Evolutionary conservation across 495 filamentous ascomycete species (phyloP).

Genomic region (Daldinia bambusicola): DNA sequence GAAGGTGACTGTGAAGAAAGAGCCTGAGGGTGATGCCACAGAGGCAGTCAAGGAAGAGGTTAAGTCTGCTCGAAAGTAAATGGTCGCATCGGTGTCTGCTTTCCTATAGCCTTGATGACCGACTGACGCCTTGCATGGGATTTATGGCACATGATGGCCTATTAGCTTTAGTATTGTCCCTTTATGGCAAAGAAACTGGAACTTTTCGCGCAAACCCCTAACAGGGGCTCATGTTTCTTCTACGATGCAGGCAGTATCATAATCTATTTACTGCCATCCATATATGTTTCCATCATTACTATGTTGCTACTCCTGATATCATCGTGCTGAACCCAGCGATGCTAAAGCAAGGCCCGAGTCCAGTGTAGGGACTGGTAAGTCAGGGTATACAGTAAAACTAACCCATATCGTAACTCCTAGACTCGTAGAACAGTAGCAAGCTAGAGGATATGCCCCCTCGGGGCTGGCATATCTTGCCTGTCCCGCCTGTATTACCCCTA

Average conservation of each 20-base stretch:
- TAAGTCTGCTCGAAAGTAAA: neutral
- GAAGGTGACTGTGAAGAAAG: slow-evolving; percentile 20
- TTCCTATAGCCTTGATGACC: neutral
- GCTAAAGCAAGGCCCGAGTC: neutral
- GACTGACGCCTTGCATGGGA: neutral
- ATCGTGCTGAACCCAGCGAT: neutral
- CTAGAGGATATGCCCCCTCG: neutral
- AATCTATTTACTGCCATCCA: neutral
- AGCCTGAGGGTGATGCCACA: neutral
- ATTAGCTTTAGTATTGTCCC: neutral
- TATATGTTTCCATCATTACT: neutral
- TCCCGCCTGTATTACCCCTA: neutral
- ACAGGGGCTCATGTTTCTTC: neutral
- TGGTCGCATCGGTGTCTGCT: neutral
- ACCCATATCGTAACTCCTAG: neutral
- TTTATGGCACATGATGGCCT: neutral
- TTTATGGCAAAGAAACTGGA: neutral
- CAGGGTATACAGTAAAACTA: neutral
- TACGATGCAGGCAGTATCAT: neutral
- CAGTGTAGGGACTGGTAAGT: neutral
- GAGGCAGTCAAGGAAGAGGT: neutral
- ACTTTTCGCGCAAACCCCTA: neutral
- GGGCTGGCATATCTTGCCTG: neutral
- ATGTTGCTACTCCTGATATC: neutral
- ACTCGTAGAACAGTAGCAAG: neutral